These are phyloP conservation scores for Starmerella khaoyaiensis DNA, from an alignment of 805 yeast genomes.

Conservation along the genomic window DNA sequence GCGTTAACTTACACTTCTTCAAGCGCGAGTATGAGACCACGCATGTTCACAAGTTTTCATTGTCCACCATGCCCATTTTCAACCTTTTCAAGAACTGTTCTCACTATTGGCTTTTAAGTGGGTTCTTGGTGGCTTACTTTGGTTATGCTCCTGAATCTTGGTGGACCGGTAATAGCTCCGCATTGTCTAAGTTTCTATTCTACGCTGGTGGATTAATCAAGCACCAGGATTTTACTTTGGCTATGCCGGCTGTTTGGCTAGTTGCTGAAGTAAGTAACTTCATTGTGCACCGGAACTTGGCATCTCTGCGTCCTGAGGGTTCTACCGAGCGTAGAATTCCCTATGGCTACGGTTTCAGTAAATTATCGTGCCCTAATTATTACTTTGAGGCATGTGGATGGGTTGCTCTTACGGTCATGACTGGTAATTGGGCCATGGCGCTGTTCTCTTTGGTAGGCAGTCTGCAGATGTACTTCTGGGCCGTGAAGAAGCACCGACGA, in stretches of 20 bases:
- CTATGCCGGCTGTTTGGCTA: conserved; percentile 24
- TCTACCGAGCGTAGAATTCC: conserved; percentile 58
- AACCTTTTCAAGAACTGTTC: conserved; percentile 77
- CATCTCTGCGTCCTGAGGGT: conserved; percentile 41
- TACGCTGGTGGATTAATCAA: conserved; percentile 21
- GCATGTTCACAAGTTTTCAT: conserved; percentile 72
- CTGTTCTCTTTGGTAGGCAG: conserved; percentile 59
- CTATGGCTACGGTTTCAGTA: conserved; percentile 67
- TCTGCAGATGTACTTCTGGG: conserved; percentile 85
- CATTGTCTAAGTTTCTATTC: conserved; percentile 15
- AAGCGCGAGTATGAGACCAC: conserved; percentile 85
- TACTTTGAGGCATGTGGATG: conserved; percentile 74
- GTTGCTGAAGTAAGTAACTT: conserved; percentile 62
- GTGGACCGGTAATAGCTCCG: conserved; percentile 18
- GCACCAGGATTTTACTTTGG: conserved; percentile 10
- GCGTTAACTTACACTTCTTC: conserved; percentile 61
- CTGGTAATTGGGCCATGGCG: conserved; percentile 65
- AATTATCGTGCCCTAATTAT: conserved; percentile 87
- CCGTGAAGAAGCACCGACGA: conserved; percentile 65
- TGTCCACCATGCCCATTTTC: conserved; percentile 82
- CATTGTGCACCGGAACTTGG: conserved; percentile 53
- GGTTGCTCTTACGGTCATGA: conserved; percentile 55
- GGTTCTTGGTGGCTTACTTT: conserved; percentile 43
- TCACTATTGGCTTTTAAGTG: conserved; percentile 90
- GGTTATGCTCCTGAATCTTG: conserved; percentile 34